These are phyloP conservation scores for Fusarium anthophilum DNA, from an alignment of 2,329 filamentous ascomycete species.

Conservation along the genomic window DNA sequence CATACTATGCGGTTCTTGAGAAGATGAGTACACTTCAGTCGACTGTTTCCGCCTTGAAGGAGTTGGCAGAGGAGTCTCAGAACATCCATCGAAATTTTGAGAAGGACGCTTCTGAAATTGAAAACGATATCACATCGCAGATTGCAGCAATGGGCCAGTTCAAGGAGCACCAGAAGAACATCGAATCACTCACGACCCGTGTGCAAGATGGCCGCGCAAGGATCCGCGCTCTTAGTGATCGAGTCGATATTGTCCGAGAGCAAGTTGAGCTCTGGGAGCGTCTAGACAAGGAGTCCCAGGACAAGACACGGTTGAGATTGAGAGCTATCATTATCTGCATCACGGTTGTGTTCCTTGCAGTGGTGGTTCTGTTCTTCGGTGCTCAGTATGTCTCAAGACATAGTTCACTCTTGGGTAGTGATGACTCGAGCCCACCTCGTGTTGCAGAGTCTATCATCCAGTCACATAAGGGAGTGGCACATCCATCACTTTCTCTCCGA, in stretches of 20 bases:
- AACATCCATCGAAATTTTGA: conserved; percentile 68
- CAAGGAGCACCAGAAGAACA: conserved; percentile 69
- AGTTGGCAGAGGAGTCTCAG: conserved; percentile 70
- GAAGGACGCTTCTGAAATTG: conserved; percentile 66
- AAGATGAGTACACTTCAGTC: conserved; percentile 71
- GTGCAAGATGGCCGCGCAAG: conserved; percentile 68
- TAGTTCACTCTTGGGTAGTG: conserved; percentile 8
- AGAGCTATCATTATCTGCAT: conserved; percentile 71
- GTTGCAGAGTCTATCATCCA: conserved; percentile 39
- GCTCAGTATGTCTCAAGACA: conserved; percentile 39
- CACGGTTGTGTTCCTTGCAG: conserved; percentile 57
- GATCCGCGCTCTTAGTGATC: conserved; percentile 66
- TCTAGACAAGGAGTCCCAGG: conserved; percentile 73
- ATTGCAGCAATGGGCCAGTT: conserved; percentile 71
- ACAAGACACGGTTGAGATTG: conserved; percentile 70
- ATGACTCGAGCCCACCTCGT: conserved; percentile 8
- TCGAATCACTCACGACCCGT: conserved; percentile 69
- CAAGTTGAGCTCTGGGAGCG: conserved; percentile 74
- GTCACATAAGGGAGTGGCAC: conserved; percentile 35
- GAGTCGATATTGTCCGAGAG: conserved; percentile 71
- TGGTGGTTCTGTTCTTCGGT: conserved; percentile 55
- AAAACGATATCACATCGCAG: conserved; percentile 68
- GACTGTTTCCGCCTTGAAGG: conserved; percentile 71
- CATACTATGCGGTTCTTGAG: conserved; percentile 78
- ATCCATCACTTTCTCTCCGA: conserved; percentile 29